These are phyloP conservation scores for Cutaneotrichosporon spelunceum DNA, from an alignment of 1,284 basidiomycete genomes.

Conservation along the genomic window DNA sequence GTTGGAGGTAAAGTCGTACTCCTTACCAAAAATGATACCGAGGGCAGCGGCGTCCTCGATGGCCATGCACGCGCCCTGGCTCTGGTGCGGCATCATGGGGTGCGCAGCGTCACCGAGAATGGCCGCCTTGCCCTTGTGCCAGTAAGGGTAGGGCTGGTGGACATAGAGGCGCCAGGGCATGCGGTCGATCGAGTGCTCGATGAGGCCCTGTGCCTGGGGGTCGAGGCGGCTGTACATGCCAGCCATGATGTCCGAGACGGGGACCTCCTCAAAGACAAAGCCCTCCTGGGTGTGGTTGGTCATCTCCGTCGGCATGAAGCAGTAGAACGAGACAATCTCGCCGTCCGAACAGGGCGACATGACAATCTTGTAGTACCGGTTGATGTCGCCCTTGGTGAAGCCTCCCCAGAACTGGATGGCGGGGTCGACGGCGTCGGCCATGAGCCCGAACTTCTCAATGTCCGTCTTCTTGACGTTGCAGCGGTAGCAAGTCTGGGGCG, in stretches of 20 bases:
- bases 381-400: constrained; percentile 34
- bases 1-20: constrained; percentile 40
- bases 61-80: constrained; percentile 42
- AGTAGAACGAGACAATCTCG: constrained; percentile 50
- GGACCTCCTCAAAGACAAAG: constrained; percentile 46
- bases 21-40: constrained; percentile 36
- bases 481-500: constrained; percentile 51
- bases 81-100: constrained; percentile 45
- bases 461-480: constrained; percentile 46
- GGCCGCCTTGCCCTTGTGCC: constrained; percentile 39
- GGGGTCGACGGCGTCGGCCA: constrained; percentile 42
- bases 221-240: constrained; percentile 45
- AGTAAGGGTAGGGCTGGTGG: constrained; percentile 46
- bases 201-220: constrained; percentile 41
- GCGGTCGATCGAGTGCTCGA: constrained; percentile 45
- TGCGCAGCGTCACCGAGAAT: constrained; percentile 47
- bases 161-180: constrained; percentile 51
- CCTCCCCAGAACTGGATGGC: constrained; percentile 53
- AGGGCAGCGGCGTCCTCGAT: constrained; percentile 48
- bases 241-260: constrained; percentile 44
- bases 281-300: constrained; percentile 51
- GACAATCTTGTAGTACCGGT: constrained; percentile 50
- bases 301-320: constrained; percentile 46
- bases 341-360: constrained; percentile 47
- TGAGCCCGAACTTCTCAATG: constrained; percentile 45